Conservation (phyloP, 2,329 filamentous ascomycete genomes). For the Microsporum canis region DNA sequence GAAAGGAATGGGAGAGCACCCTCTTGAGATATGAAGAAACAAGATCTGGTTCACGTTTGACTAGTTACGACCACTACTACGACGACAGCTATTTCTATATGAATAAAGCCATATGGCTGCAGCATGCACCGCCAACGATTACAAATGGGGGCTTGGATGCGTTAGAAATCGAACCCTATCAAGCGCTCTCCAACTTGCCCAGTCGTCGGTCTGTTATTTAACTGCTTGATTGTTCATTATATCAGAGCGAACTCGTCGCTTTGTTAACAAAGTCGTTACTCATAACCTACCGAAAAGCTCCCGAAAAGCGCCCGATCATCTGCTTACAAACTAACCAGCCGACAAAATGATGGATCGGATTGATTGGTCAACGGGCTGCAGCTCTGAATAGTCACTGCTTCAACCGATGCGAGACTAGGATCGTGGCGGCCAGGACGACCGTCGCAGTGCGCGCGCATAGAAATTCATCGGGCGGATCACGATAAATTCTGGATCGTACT, state of each 20-base stretch:
- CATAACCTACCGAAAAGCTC: not conserved
- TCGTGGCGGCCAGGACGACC: not conserved
- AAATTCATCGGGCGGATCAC: slow-evolving; percentile 5
- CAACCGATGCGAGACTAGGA: not conserved
- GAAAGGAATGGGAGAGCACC: not conserved
- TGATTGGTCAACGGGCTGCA: no score
- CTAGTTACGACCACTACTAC: not conserved
- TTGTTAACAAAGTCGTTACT: not conserved
- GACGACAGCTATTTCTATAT: not conserved
- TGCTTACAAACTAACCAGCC: not conserved
- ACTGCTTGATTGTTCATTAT: no score
- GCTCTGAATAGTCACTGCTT: no score
- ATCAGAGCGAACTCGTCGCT: no score
- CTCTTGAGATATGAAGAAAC: not conserved
- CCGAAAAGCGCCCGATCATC: not conserved
- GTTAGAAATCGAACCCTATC: not conserved
- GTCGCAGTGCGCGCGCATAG: not conserved
- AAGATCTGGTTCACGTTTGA: not conserved
- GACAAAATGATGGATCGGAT: not conserved
- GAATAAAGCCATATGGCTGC: not conserved
- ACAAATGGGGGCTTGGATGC: not conserved
- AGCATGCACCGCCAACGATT: not conserved
- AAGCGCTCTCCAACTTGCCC: not conserved
- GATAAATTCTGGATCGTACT: slow-evolving; percentile 5
- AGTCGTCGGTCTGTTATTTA: not conserved